A percentile compares a stretch with the other conserved stretches of the same genome.
phyloP scores from a whole-genome alignment of 331 rosid species.

The Ulmus americana region DNA sequence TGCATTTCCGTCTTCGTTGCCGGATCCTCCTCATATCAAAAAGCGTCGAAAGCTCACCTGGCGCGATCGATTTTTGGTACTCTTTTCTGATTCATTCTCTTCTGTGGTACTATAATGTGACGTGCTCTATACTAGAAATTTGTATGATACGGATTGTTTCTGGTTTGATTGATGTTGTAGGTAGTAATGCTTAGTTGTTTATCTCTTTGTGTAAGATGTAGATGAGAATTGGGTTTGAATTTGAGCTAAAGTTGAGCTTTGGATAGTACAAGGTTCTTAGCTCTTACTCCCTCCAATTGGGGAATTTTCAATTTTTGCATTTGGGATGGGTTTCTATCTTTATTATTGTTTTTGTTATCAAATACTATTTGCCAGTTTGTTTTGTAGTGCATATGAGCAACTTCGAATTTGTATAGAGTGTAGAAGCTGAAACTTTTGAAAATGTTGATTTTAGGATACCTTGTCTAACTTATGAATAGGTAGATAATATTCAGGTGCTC shows the following conservation, averaged over 20 bases:
- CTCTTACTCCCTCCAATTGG: not conserved
- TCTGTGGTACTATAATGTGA: not conserved
- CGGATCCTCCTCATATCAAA: conserved; percentile 62
- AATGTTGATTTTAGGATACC: no score
- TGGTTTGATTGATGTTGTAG: not conserved
- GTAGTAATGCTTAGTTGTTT: not conserved
- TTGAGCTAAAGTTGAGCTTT: not conserved
- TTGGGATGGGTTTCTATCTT: no score
- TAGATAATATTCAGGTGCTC: not conserved
- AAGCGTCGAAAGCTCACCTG: conserved; percentile 59
- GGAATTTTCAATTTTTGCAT: not conserved
- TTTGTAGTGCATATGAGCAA: not conserved
- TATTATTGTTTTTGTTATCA: no score
- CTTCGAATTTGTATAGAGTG: not conserved
- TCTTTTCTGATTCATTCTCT: not conserved
- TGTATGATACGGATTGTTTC: not conserved
- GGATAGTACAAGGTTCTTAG: not conserved
- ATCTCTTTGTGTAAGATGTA: not conserved
- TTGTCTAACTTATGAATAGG: no score
- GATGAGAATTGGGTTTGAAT: not conserved
- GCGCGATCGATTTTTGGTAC: conserved; percentile 53
- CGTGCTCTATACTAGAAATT: no score
- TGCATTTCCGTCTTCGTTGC: conserved; percentile 74
- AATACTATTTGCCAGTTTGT: no score
- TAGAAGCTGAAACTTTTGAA: not conserved